Evolutionary conservation across 805 yeast species (phyloP), one percentile per base, ranked within the genome.

Genomic region (Ogataea degrootiae): DNA sequence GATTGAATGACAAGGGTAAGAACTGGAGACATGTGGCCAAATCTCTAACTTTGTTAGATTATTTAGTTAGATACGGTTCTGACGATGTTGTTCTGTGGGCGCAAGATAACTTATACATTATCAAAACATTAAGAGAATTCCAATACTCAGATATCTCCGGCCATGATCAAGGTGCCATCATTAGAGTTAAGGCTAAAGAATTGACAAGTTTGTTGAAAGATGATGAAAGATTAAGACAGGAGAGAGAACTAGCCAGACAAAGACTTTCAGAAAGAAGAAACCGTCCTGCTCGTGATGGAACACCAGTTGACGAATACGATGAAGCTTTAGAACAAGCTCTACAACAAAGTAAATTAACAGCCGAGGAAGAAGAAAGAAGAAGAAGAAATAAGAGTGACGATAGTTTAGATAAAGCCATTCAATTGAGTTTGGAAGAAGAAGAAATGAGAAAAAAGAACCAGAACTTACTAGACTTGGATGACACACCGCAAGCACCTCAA

Each of bases 1-100:
- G 99, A 53, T 71, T 92, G 54, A 92, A 92, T 62, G 98, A 92
- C 63, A 91, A 91, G 72, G 98, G 98, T 51, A 91, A 90, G 66
- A 87, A 92, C 69, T 92, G 97, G 97, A 79, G 96, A 55, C 99
- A 92, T 65, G 91, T 92, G 43, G 91, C 95, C 53, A 94, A 92
- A 67, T 83, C 96, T 1, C 74, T 92, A 52, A 85, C 96, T 2
- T 83, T 92, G n/a, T 74, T 92, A 56, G 97, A 91, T 60, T 92
- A 83, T 67, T 72, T 91, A 48, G 89, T 91, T 17, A 80, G 94
- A 56, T 78, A 76, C 50, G 99, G 97, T 37, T 78, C 90, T 19
- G 96, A 90, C 56, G 84, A 85, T 59, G 92, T 91, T 59, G 96
- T 91, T 6, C 71, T 83, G 36, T 92, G 99, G 99, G 82, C 91